phyloP scores from a whole-genome alignment of 2,329 filamentous ascomycete genomes.

The Botrytis byssoidea region DNA sequence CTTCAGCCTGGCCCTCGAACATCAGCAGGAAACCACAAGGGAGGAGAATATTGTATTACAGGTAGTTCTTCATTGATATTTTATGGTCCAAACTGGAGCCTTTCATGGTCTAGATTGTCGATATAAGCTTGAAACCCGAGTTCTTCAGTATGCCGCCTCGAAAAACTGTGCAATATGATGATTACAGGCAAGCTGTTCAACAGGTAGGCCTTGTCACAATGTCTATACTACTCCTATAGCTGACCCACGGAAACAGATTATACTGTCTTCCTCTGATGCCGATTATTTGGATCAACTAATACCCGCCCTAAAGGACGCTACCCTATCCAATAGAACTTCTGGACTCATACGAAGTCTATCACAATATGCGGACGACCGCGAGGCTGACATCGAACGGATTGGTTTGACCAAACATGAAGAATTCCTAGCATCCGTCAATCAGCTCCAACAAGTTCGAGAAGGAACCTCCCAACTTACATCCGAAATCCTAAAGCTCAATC shows the following conservation, averaged over 20 bases:
- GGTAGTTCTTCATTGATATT: neutral
- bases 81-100: neutral
- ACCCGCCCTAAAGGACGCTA: slow-evolving; percentile 87
- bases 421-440: slow-evolving; percentile 90
- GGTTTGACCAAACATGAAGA: slow-evolving; percentile 96
- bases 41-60: neutral
- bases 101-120: neutral
- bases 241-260: slow-evolving; percentile 60
- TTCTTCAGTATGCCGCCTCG: slow-evolving; percentile 29
- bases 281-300: slow-evolving; percentile 97
- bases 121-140: neutral
- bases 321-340: slow-evolving; percentile 68
- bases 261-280: slow-evolving; percentile 83
- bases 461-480: slow-evolving; percentile 84
- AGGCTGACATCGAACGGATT: slow-evolving; percentile 88
- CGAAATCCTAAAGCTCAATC: slow-evolving; percentile 88
- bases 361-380: slow-evolving; percentile 80
- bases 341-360: slow-evolving; percentile 75
- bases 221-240: neutral
- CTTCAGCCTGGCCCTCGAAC: slow-evolving; percentile 10
- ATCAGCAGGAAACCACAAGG: neutral
- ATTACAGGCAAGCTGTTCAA: slow-evolving; percentile 37
- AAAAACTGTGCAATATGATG: slow-evolving; percentile 36
- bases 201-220: slow-evolving; percentile 30
- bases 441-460: slow-evolving; percentile 87